Evolutionary conservation across 768 basidiomycete species (phyloP).

Genomic region (Mycena vulgaris): DNA sequence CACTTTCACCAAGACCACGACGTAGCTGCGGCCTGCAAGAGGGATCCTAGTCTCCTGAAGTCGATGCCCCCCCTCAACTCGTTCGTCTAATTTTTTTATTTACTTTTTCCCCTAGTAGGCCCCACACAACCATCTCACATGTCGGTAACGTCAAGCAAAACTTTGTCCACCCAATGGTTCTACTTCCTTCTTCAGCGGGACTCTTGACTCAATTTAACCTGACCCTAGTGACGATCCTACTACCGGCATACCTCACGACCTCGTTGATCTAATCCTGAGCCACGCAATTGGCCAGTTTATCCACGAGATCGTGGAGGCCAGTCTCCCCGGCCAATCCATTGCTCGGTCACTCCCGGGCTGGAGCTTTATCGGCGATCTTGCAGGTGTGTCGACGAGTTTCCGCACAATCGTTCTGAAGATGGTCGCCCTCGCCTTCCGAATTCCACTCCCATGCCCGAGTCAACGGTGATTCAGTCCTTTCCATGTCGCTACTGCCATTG

Average conservation of each 20-base stretch:
- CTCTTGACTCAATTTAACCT: no score
- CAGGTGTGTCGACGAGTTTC: slow-evolving; percentile 29
- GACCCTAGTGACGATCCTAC: background rate
- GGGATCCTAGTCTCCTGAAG: no score
- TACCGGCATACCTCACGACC: slow-evolving; percentile 8
- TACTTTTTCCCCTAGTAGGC: no score
- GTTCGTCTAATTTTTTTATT: no score
- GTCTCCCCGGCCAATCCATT: background rate
- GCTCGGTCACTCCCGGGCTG: background rate
- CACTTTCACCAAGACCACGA: no score
- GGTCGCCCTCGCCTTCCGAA: slow-evolving; percentile 21
- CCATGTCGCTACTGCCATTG: background rate
- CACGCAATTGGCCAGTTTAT: slow-evolving; percentile 19
- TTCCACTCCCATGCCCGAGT: slow-evolving; percentile 16
- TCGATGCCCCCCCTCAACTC: no score
- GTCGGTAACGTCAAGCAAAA: slow-evolving; percentile 2
- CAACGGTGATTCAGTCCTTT: background rate
- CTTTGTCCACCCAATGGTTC: background rate
- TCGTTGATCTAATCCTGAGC: slow-evolving; percentile 14
- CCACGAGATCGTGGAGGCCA: background rate
- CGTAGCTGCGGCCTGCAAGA: no score
- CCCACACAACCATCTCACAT: no score
- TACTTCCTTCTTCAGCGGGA: no score
- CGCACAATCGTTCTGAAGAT: slow-evolving; percentile 22
- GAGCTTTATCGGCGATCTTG: slow-evolving; percentile 10